Conservation (phyloP, 2,329 filamentous ascomycete species). For the Neonectria neomacrospora region DNA sequence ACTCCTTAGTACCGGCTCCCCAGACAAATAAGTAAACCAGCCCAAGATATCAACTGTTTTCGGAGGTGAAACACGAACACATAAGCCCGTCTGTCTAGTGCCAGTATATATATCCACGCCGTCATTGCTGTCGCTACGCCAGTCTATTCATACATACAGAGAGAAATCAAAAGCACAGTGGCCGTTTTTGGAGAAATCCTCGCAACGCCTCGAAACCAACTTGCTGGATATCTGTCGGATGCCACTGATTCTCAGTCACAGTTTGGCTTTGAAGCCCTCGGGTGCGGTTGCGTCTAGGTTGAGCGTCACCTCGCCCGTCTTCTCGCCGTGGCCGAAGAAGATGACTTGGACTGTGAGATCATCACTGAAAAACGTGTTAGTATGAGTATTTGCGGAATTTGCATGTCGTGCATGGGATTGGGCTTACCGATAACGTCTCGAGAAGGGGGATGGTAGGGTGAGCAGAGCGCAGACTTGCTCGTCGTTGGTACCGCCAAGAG, state of each 20-base stretch:
- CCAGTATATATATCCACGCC: background rate
- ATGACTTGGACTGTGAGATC: conserved; percentile 98
- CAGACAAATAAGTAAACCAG: background rate
- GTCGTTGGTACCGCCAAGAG: conserved; percentile 89
- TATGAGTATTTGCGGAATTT: background rate
- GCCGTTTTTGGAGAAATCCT: conserved; percentile 14
- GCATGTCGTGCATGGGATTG: background rate
- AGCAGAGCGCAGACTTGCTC: conserved; percentile 94
- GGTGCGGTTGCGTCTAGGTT: conserved; percentile 87
- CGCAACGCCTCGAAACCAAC: conserved; percentile 41
- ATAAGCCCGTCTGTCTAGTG: conserved; percentile 17
- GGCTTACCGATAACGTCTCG: conserved; percentile 83
- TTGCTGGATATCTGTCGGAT: background rate
- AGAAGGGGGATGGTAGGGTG: conserved; percentile 91
- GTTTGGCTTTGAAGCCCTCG: conserved; percentile 53
- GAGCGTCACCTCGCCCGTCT: conserved; percentile 80
- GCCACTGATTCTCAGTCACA: conserved; percentile 42
- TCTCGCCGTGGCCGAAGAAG: conserved; percentile 89
- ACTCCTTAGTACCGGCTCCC: background rate
- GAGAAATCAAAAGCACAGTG: conserved; percentile 17
- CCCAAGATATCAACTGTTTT: background rate
- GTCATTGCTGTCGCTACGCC: conserved; percentile 1
- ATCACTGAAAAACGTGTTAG: conserved; percentile 67
- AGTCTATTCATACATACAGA: conserved; percentile 25
- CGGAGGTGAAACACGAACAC: background rate